Percentiles rank a stretch among this genome's conserved stretches.
Evolutionary conservation across 1,284 basidiomycete genomes (phyloP).

Genomic region (Trichosporon sp.): DNA sequence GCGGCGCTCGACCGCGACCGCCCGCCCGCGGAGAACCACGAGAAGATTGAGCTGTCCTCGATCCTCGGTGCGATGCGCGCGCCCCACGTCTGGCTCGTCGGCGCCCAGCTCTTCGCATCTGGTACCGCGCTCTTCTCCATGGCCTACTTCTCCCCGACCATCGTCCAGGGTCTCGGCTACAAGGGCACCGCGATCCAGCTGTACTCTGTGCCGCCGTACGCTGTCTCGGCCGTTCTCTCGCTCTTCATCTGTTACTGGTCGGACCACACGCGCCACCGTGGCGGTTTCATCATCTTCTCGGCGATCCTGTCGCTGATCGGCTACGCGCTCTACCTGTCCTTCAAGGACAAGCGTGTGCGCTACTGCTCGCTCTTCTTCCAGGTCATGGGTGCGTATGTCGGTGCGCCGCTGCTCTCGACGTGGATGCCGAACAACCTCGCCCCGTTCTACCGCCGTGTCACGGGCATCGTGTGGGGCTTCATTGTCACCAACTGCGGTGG

Average conservation of each 20-base stretch:
- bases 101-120: conserved; percentile 25
- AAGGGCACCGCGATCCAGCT: conserved; percentile 40
- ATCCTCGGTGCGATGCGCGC: conserved; percentile 41
- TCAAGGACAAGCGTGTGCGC: conserved; percentile 25
- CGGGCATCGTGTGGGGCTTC: conserved; percentile 57
- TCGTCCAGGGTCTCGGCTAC: conserved; percentile 56
- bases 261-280: conserved; percentile 57
- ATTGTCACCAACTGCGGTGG: conserved; percentile 58
- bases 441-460: conserved; percentile 57
- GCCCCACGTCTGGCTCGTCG: conserved; percentile 29
- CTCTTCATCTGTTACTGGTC: conserved; percentile 56
- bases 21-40: conserved; percentile 36
- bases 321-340: conserved; percentile 39
- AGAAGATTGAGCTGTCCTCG: conserved; percentile 53
- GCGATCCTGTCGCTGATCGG: conserved; percentile 30
- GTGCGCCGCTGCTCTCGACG: conserved; percentile 32
- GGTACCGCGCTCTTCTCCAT: conserved; percentile 56
- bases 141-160: conserved; percentile 50
- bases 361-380: conserved; percentile 45
- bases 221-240: conserved; percentile 54
- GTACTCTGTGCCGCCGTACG: conserved; percentile 57
- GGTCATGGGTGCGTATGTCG: conserved; percentile 41
- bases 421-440: conserved; percentile 58
- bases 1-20: conserved; percentile 24
- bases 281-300: conserved; percentile 35